Base-by-base conservation (phyloP, 2,329 filamentous ascomycete species). In the Aureobasidium subglaciale region DNA sequence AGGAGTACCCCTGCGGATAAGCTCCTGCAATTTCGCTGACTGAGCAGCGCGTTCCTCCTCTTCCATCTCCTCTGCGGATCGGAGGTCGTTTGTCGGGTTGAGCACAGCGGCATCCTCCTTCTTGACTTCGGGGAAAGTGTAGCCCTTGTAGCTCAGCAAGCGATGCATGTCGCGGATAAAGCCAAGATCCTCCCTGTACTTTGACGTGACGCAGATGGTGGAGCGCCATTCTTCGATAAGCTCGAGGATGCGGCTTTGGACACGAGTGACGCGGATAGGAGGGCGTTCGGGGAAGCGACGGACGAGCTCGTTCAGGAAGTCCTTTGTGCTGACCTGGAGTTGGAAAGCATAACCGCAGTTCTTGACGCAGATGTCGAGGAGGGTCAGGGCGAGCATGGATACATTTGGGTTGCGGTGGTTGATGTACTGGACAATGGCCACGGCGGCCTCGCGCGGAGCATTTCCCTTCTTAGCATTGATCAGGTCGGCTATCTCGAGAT, bases 311-410 rank as follows among this genome's bases (percentile, higher is more conserved):
- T 99, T 99, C 65, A 99, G 84, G 65, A 99, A 99, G 67, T 99
- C 93, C 72, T 99, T 99, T 63, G 93, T 97, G 72, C 88, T 91
- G 69, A 99, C 96, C 73, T 99, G 93, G 57, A 99, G 84, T 68
- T 99, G 93, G 73, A 99, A 99, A 1, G 93, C 91, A 70, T 99
- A 99, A 65, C 93, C 93, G 79, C 93, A 99, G 75, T 99, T 99
- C 78, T 99, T 99, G 73, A 97, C 93, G 73, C 93, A 97, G 61
- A 97, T 97, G 71, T 99, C 93, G 68, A 99, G 88, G 63, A 99
- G 83, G 65, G 78, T 85, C 67, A 97, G 80, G 58, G 93, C 92
- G 58, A 97, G 81, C 62, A 99, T 77, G 59, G 91, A 87, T 63
- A 99, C 90, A 71, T 96, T 97, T 59, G 91, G 88, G 70, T 97